These are phyloP conservation scores for Scalesia atractyloides DNA, from an alignment of 129 eudicot species.

Conservation along the genomic window DNA sequence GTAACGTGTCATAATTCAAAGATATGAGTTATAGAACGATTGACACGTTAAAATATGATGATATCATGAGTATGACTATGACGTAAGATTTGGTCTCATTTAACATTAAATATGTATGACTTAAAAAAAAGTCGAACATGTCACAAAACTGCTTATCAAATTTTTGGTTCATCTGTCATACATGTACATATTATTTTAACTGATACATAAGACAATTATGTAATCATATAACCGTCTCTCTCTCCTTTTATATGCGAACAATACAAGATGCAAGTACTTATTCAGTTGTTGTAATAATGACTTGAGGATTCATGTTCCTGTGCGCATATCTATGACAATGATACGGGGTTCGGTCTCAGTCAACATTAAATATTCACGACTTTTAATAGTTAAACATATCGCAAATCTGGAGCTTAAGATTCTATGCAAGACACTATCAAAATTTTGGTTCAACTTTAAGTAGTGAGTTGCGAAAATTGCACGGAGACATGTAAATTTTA, in stretches of 20 bases:
- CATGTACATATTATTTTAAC: too few species aligned
- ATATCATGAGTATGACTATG: not conserved
- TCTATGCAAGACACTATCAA: too few species aligned
- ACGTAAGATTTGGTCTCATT: not conserved
- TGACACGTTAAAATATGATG: not conserved
- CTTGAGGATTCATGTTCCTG: not conserved
- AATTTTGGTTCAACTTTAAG: too few species aligned
- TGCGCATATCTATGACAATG: not conserved
- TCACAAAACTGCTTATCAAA: too few species aligned
- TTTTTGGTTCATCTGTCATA: too few species aligned
- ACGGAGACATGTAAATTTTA: too few species aligned
- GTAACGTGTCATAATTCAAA: not conserved
- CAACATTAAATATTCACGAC: not conserved
- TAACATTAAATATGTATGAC: not conserved
- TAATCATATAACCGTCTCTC: too few species aligned
- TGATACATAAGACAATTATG: too few species aligned
- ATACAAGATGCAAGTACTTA: too few species aligned
- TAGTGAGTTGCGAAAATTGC: too few species aligned
- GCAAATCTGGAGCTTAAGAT: too few species aligned
- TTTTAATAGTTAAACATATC: not conserved
- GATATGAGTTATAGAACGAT: not conserved
- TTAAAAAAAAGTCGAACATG: not conserved
- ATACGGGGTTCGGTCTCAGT: not conserved
- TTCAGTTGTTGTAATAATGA: not conserved
- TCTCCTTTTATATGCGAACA: too few species aligned